Percentiles rank a stretch among this genome's conserved stretches.
phyloP scores from a whole-genome alignment of 108 stramenopile genomes.

The Epipyxis sp. region DNA sequence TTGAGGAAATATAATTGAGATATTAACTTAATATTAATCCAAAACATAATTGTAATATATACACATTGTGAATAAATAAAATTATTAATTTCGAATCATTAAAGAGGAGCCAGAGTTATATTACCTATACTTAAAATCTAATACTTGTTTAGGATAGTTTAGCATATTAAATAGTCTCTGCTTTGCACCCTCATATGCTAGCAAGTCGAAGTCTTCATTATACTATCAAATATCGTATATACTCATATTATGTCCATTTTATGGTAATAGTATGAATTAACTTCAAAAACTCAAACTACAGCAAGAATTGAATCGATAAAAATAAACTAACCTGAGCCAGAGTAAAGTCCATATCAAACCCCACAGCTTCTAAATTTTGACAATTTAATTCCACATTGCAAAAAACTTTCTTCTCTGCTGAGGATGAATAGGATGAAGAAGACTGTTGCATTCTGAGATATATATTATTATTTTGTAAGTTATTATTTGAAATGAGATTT shows the following conservation, averaged over 20 bases:
- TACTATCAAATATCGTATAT: conserved; percentile 56
- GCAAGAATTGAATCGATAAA: too few species aligned
- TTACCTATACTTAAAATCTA: conserved; percentile 74
- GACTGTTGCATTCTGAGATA: too few species aligned
- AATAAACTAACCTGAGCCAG: conserved; percentile 61
- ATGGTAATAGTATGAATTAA: too few species aligned
- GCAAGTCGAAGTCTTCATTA: conserved; percentile 76
- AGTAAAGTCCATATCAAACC: conserved; percentile 83
- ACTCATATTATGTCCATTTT: too few species aligned
- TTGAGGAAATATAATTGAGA: too few species aligned
- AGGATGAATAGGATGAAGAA: background rate
- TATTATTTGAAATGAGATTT: too few species aligned
- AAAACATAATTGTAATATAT: too few species aligned
- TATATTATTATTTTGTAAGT: too few species aligned
- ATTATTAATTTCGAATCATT: too few species aligned
- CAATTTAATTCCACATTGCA: conserved; percentile 87
- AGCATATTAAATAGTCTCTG: conserved; percentile 76
- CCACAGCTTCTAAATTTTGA: conserved; percentile 71
- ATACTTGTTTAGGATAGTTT: conserved; percentile 76
- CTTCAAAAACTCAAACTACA: too few species aligned
- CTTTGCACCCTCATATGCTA: conserved; percentile 90
- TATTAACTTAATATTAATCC: too few species aligned
- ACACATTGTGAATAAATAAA: too few species aligned
- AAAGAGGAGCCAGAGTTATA: conserved; percentile 25
- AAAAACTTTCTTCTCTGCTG: conserved; percentile 60